Conservation (phyloP, 78 protist species). For the Dictyostelium capitatum region DNA sequence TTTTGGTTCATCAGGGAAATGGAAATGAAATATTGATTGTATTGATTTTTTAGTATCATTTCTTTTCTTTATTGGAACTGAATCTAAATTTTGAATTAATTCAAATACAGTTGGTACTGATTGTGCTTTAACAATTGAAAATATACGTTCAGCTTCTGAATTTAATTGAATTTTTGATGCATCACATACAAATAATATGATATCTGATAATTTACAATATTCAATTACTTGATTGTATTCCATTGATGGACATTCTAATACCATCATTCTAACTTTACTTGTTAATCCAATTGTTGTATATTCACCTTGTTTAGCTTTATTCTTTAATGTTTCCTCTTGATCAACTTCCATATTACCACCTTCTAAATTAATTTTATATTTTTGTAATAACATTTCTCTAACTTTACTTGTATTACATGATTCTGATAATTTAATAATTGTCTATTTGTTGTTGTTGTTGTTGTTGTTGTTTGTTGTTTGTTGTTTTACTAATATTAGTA, state of each 20-base stretch:
- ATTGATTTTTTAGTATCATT: slow-evolving; percentile 64
- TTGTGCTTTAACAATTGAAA: slow-evolving; percentile 84
- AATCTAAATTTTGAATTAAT: slow-evolving; percentile 68
- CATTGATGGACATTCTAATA: slow-evolving; percentile 27
- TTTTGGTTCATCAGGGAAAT: slow-evolving; percentile 86
- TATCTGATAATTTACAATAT: slow-evolving; percentile 62
- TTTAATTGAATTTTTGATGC: background rate
- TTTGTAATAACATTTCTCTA: slow-evolving; percentile 16
- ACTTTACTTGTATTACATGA: background rate
- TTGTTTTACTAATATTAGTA: background rate
- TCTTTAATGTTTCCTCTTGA: background rate
- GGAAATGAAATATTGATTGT: slow-evolving; percentile 48
- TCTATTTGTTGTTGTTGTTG: no score
- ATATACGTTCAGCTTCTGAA: slow-evolving; percentile 43
- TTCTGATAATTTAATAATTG: slow-evolving; percentile 34
- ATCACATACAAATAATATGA: slow-evolving; percentile 65
- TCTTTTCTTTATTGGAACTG: slow-evolving; percentile 58
- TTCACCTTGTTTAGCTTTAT: background rate
- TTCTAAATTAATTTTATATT: slow-evolving; percentile 6
- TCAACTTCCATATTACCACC: background rate
- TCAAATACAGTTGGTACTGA: slow-evolving; percentile 86
- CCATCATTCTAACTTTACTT: slow-evolving; percentile 49
- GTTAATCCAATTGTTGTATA: background rate
- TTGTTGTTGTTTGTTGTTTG: no score
- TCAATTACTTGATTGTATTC: slow-evolving; percentile 22